A percentile compares a stretch with the other conserved stretches of the same genome.
These are phyloP conservation scores for Saccharomycopsis hybrid DNA, from an alignment of 1,139 yeast species.

Conservation along the genomic window DNA sequence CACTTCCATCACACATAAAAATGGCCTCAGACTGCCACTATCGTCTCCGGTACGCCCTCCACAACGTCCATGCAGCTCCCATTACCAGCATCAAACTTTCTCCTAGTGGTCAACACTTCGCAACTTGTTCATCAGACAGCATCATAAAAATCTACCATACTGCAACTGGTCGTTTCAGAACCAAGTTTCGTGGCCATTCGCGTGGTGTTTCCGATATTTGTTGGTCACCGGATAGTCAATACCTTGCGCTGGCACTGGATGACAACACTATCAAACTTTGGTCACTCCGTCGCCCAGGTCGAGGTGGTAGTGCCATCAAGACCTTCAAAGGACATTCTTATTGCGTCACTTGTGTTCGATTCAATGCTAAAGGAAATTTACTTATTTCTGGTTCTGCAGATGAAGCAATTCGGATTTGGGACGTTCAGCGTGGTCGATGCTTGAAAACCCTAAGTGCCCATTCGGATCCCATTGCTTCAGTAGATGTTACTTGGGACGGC, in stretches of 20 bases:
- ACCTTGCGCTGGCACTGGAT: conserved; percentile 81
- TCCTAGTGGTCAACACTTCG: conserved; percentile 59
- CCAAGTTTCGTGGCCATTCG: conserved; percentile 45
- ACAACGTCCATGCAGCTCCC: not conserved
- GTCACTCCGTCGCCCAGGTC: conserved; percentile 45
- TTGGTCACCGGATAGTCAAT: conserved; percentile 72
- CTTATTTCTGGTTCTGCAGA: conserved; percentile 82
- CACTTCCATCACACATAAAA: too few species aligned
- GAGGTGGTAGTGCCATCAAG: conserved; percentile 47
- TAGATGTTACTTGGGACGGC: conserved; percentile 73
- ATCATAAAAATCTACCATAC: conserved; percentile 40
- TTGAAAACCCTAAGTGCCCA: conserved; percentile 87
- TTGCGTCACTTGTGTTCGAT: conserved; percentile 72
- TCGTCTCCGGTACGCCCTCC: not conserved
- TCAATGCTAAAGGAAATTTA: conserved; percentile 69
- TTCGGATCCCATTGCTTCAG: conserved; percentile 78
- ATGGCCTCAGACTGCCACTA: too few species aligned
- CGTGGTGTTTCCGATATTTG: conserved; percentile 63
- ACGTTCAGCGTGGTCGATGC: conserved; percentile 61
- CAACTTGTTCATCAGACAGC: conserved; percentile 45
- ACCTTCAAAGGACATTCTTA: conserved; percentile 77
- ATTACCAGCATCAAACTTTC: conserved; percentile 42
- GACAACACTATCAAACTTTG: conserved; percentile 77
- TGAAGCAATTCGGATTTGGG: conserved; percentile 91
- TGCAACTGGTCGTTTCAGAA: conserved; percentile 30